Evolutionary conservation across 2,329 filamentous ascomycete species (phyloP).

Genomic region (Pyricularia grisea): DNA sequence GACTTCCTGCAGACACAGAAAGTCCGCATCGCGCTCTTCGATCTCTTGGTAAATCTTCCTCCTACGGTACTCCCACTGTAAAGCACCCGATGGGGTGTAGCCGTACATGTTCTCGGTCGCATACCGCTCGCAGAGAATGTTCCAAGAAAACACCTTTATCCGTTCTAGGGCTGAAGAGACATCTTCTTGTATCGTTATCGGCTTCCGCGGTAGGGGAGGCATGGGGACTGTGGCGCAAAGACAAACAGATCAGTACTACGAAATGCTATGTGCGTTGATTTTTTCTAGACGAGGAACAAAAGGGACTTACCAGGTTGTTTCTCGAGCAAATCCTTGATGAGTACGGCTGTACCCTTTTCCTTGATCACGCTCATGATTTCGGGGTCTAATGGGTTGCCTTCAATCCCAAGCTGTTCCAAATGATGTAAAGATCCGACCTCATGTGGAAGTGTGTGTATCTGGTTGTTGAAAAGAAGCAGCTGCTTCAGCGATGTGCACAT

Average conservation of each 20-base stretch:
- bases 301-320: constrained; percentile 64
- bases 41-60: constrained; percentile 79
- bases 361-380: constrained; percentile 73
- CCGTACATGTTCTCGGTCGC: constrained; percentile 80
- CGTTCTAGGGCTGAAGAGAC: constrained; percentile 51
- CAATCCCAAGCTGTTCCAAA: constrained; percentile 80
- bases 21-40: constrained; percentile 69
- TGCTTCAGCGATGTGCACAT: constrained; percentile 93
- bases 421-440: constrained; percentile 86
- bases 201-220: constrained; percentile 66
- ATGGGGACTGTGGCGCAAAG: constrained; percentile 52
- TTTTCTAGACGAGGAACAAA: background rate
- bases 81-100: constrained; percentile 73
- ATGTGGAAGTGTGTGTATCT: constrained; percentile 69
- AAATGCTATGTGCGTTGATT: background rate
- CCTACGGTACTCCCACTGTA: constrained; percentile 81
- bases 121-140: constrained; percentile 90
- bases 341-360: constrained; percentile 75
- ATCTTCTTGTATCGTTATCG: constrained; percentile 68
- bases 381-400: constrained; percentile 77
- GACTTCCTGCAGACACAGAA: constrained; percentile 89
- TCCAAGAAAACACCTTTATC: constrained; percentile 85
- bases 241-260: background rate
- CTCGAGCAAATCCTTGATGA: constrained; percentile 78
- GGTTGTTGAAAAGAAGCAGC: constrained; percentile 83